Percentiles rank a stretch among this genome's conserved stretches.
phyloP scores from a whole-genome alignment of 23 red algal species.

The Gracilaria domingensis region DNA sequence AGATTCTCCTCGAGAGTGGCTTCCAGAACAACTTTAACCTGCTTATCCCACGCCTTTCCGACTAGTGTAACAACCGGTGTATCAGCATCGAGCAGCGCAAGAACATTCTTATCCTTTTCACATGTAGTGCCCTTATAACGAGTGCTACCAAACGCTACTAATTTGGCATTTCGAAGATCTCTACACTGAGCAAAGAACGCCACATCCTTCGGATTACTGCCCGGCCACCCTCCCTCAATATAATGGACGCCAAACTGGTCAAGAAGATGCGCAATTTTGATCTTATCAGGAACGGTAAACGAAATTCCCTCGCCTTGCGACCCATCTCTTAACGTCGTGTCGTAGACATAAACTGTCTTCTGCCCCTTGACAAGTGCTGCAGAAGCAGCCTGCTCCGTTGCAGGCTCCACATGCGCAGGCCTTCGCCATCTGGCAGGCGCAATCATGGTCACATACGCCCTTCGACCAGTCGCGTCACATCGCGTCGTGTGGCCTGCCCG shows the following conservation, averaged over 20 bases:
- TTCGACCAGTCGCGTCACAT: background rate
- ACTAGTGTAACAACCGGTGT: slow-evolving; percentile 93
- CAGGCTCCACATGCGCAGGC: background rate
- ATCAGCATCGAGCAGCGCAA: slow-evolving; percentile 71
- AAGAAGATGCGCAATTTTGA: slow-evolving; percentile 80
- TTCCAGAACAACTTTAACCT: slow-evolving; percentile 87
- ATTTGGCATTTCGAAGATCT: slow-evolving; percentile 50
- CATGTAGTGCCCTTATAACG: slow-evolving; percentile 84
- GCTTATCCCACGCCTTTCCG: slow-evolving; percentile 87
- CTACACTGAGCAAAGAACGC: slow-evolving; percentile 86
- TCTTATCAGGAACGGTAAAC: slow-evolving; percentile 88
- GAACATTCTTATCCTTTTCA: slow-evolving; percentile 79
- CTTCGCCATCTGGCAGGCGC: background rate
- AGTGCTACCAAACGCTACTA: slow-evolving; percentile 97
- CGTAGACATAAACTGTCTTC: slow-evolving; percentile 82
- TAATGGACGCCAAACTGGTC: slow-evolving; percentile 93
- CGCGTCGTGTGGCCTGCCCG: background rate
- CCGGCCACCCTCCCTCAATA: slow-evolving; percentile 99
- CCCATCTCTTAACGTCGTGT: slow-evolving; percentile 96
- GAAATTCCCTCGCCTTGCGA: slow-evolving; percentile 95
- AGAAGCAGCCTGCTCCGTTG: background rate
- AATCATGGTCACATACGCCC: background rate
- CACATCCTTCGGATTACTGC: slow-evolving; percentile 96
- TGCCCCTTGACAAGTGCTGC: background rate
- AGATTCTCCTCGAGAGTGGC: slow-evolving; percentile 92